A percentile compares a stretch with the other conserved stretches of the same genome.
Conservation (phyloP, 805 yeast species). For the Geotrichum ghanense region DNA sequence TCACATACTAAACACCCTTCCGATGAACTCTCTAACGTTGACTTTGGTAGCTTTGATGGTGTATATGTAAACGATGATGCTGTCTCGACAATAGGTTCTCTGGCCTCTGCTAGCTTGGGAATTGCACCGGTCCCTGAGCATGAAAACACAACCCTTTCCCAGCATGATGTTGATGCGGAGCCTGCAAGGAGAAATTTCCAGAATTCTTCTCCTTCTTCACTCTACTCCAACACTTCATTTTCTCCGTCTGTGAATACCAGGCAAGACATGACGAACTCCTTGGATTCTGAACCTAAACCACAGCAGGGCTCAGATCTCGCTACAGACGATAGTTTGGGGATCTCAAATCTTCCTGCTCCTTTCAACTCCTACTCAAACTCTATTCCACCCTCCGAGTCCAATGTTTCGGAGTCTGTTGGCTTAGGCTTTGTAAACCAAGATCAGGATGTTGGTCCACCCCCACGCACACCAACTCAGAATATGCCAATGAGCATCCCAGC, state of each 20-base stretch:
- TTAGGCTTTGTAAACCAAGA: no score
- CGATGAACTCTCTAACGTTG: neutral
- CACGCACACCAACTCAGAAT: no score
- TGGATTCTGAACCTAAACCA: neutral
- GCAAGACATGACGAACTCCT: neutral
- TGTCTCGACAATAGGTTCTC: no score
- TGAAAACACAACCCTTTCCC: slow-evolving; percentile 1
- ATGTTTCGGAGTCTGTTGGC: no score
- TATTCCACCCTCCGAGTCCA: neutral
- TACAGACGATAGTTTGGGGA: neutral
- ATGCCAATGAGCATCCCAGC: neutral
- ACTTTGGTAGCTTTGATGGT: slow-evolving; percentile 1
- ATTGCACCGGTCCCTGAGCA: neutral
- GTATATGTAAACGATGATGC: neutral
- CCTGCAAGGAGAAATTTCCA: no score
- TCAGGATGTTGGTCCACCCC: neutral
- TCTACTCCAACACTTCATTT: neutral
- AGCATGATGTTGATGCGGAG: neutral
- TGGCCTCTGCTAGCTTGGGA: no score
- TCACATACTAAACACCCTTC: neutral
- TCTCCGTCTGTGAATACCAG: neutral
- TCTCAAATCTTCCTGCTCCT: neutral
- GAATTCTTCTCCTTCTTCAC: no score
- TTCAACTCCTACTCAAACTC: neutral
- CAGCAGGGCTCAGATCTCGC: neutral